A percentile compares a stretch with the other conserved stretches of the same genome.
Conservation (phyloP, 495 filamentous ascomycete species). For the Daldinia decipiens region DNA sequence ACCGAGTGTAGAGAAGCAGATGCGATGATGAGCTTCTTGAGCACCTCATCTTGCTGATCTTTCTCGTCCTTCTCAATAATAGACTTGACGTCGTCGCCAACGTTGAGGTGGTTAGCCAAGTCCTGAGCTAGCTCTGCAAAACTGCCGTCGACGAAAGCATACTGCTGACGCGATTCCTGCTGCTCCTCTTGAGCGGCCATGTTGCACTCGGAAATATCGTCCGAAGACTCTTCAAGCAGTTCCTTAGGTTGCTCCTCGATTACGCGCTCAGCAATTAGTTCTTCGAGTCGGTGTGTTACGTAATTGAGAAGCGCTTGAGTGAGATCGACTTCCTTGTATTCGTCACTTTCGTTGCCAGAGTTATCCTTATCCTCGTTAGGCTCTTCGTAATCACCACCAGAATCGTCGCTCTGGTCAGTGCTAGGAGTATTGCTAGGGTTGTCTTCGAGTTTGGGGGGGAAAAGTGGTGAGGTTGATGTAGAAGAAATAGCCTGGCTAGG, state of each 20-base stretch:
- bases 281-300: not conserved
- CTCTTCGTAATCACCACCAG: not conserved
- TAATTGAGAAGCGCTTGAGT: not conserved
- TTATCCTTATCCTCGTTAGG: not conserved
- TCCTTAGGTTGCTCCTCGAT: not conserved
- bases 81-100: slow-evolving; percentile 74
- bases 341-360: slow-evolving; percentile 1
- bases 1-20: slow-evolving; percentile 77
- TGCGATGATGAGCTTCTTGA: slow-evolving; percentile 86
- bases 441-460: not conserved
- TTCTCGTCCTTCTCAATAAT: slow-evolving; percentile 75
- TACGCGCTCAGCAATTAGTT: not conserved
- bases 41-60: slow-evolving; percentile 79
- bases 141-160: slow-evolving; percentile 86
- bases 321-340: not conserved
- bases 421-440: not conserved
- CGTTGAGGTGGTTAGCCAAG: slow-evolving; percentile 82
- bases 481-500: not conserved
- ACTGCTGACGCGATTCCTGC: slow-evolving; percentile 31
- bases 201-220: not conserved
- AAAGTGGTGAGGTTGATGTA: not conserved
- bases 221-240: not conserved
- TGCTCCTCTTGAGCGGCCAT: slow-evolving; percentile 29
- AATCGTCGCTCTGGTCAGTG: not conserved
- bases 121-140: slow-evolving; percentile 91